Base-by-base conservation (phyloP, 225 moss, liverwort and hornwort genomes). In the Climacium dendroides region DNA sequence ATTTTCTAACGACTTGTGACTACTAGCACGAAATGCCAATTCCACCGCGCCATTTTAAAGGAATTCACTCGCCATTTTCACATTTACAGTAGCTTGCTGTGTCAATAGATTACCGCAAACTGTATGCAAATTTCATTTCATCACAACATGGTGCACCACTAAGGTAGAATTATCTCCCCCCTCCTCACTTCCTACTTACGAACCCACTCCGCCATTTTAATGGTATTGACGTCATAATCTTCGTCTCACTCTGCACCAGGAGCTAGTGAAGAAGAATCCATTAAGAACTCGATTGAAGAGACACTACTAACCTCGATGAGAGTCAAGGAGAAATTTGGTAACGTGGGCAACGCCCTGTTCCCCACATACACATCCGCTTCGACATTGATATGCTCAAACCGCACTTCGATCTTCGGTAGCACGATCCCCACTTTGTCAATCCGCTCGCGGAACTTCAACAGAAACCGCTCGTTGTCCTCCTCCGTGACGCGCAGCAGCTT, bases 391-490 rank as follows among this genome's bases (percentile, higher is more conserved):
- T 94, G 88, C 81, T 97, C 93, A 71, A 91, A 97, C 28, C 97
- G 93, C 50, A 97, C 95, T 61, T 97, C 96, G 79, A 97, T 96
- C n/a, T 92, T 92, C 17, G 97, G 97, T 6, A 96, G 91, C 39
- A 92, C 89, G 61, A 97, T 92, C 25, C 95, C 96, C 25, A 97
- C 97, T 76, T 95, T 89, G 88, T 97, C 97, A 52, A 97, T 96
- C 34, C 97, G 93, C 47, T 95, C 96, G 15, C 97, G 94, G 55
- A 96, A 92, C 88, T 95, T 96, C 58, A 91, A 89, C 81, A 96
- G 89, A 85, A 97, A 97, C 23, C 97, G 97, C 81, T 97, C 97
- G 73, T 97, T 97, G 85, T 97, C 97, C 74, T 97, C 95, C 85
- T 97, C 97, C 23, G 95, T 97, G 78, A 97, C 94, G 83, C 93